Base-by-base conservation (phyloP, 352 stramenopile genomes). In the Globisporangium sylvaticum region DNA sequence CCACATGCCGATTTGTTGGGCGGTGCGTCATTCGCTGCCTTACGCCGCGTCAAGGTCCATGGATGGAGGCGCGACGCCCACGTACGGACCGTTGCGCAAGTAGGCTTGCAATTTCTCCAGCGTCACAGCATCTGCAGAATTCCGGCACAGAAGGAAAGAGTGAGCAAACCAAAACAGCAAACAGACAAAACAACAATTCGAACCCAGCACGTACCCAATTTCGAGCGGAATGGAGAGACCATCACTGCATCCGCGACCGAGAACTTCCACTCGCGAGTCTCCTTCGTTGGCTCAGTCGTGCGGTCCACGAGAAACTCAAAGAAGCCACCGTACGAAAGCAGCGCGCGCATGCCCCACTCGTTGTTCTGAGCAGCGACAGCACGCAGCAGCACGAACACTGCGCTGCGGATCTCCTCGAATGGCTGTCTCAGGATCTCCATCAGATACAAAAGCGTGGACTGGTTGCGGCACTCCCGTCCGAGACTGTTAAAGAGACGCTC, bases 241-340 rank as follows among this genome's bases (percentile, higher is more conserved):
- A 94, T 24, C 10, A 94, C 61, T 25, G 84, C 82, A 50, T 95
- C 88, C n/a, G 92, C 76, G 59, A 96, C 73, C 8, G 88, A 84
- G 69, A 96, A 96, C 69, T 96, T 96, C 88, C 88, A 96, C 73
- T 96, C 88, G 67, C 87, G 82, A 27, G 84, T 90, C 58, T 89
- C 76, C 58, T 95, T 96, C 27, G 80, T 94, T 27, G 87, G 84
- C 65, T 96, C 88, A 9, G 88, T 96, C 24, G 72, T 76, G 39
- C 87, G 83, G 68, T 96, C 84, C 65, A 94, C 64, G 37, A 96
- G 71, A 65, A 92, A 96, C 72, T 96, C 88, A 56, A 94, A 87
- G 61, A 96, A 92, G 10, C 88, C 87, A 34, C 84, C 88, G 67
- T 94, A 94, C 12, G 80, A 85, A 8, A 83, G 72, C 65, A 96